Evolutionary conservation across 352 stramenopile species (phyloP).

Genomic region (Phytopythium vexans): DNA sequence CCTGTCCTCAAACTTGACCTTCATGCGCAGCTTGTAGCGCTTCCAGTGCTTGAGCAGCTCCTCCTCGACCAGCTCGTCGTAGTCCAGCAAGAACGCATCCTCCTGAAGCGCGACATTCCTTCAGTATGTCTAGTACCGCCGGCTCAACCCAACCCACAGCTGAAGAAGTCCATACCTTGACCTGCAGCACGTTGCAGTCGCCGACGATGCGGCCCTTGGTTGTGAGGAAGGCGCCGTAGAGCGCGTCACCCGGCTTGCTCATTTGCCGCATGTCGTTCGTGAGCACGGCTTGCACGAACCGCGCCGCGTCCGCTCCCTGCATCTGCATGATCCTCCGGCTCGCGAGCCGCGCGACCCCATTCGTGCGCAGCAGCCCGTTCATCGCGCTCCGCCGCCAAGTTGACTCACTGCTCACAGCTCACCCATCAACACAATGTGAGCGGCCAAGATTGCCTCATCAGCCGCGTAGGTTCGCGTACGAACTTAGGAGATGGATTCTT

Average conservation of each 20-base stretch:
- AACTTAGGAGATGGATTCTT: no score
- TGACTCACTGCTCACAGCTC: not conserved
- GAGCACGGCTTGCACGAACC: conserved; percentile 80
- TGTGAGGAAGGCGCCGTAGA: conserved; percentile 80
- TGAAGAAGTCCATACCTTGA: conserved; percentile 24
- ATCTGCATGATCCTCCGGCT: conserved; percentile 66
- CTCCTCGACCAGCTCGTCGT: conserved; percentile 53
- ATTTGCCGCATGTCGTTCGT: conserved; percentile 83
- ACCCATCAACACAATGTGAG: conserved; percentile 2
- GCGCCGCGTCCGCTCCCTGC: conserved; percentile 57
- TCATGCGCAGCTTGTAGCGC: conserved; percentile 87
- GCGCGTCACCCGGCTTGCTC: conserved; percentile 39
- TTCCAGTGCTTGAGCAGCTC: conserved; percentile 82
- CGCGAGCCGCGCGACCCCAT: conserved; percentile 42
- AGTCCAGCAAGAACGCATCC: conserved; percentile 73
- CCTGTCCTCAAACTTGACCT: conserved; percentile 69
- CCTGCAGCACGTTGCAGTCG: conserved; percentile 72
- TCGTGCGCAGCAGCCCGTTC: conserved; percentile 30
- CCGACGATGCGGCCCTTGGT: conserved; percentile 76
- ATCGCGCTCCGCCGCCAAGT: conserved; percentile 13
- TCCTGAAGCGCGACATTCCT: conserved; percentile 14
- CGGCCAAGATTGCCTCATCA: no score
- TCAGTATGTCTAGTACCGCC: no score
- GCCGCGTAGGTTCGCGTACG: no score
- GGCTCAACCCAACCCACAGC: conserved; percentile 1